These are phyloP conservation scores for Limonium bicolor DNA, from an alignment of 148 eudicot genomes.

Conservation along the genomic window DNA sequence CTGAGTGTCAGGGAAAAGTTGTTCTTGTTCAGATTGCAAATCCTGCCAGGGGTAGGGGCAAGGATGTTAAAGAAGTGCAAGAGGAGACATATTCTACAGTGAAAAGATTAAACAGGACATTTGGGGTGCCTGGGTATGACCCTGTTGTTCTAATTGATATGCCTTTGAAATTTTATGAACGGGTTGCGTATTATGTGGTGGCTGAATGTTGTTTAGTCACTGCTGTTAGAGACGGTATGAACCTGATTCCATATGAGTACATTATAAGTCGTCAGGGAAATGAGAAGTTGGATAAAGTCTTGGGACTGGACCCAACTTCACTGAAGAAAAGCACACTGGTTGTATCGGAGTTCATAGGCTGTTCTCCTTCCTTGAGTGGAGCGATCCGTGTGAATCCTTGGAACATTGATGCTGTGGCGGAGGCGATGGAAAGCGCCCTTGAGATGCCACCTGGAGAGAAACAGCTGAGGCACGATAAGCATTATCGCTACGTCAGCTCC, in stretches of 20 bases:
- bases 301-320: slow-evolving; percentile 13
- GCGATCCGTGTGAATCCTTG: slow-evolving; percentile 10
- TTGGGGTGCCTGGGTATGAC: slow-evolving; percentile 29
- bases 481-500: slow-evolving; percentile 22
- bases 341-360: slow-evolving; percentile 10
- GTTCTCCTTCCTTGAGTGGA: slow-evolving; percentile 9
- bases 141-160: slow-evolving; percentile 29
- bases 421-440: slow-evolving; percentile 20
- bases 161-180: slow-evolving; percentile 21
- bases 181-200: slow-evolving; percentile 26
- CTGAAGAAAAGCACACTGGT: slow-evolving; percentile 36
- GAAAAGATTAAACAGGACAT: slow-evolving; percentile 20
- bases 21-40: slow-evolving; percentile 42
- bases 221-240: slow-evolving; percentile 46
- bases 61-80: slow-evolving; percentile 32
- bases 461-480: slow-evolving; percentile 21
- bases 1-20: slow-evolving; percentile 30
- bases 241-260: slow-evolving; percentile 36
- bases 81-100: slow-evolving; percentile 24
- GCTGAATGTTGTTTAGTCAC: slow-evolving; percentile 43
- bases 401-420: slow-evolving; percentile 16
- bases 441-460: slow-evolving; percentile 20
- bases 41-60: slow-evolving; percentile 35
- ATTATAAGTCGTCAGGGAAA: slow-evolving; percentile 32
- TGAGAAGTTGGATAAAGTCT: slow-evolving; percentile 17